A percentile compares a stretch with the other conserved stretches of the same genome.
Conservation (phyloP, 1,284 basidiomycete species). For the Agroathelia rolfsii region DNA sequence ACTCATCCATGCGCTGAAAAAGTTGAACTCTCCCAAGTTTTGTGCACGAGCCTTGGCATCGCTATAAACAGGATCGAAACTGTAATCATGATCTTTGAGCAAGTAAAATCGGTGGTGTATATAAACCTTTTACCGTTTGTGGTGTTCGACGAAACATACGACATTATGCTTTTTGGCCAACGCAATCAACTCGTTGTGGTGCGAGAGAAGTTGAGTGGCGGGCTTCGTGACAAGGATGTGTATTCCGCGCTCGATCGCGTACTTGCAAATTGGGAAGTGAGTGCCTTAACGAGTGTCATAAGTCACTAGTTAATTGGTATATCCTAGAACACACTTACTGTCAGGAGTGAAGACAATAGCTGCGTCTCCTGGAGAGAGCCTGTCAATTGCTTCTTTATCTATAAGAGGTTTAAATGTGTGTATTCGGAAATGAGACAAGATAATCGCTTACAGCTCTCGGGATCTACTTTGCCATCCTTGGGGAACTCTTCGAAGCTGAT, state of each 20-base stretch:
- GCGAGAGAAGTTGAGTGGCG: constrained; percentile 75
- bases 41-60: constrained; percentile 75
- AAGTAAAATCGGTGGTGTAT: too few relatives aligned
- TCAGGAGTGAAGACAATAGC: constrained; percentile 85
- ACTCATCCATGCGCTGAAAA: constrained; percentile 88
- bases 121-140: constrained; percentile 58
- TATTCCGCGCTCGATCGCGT: constrained; percentile 75
- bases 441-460: constrained; percentile 73
- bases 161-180: constrained; percentile 73
- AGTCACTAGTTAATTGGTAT: too few relatives aligned
- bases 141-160: constrained; percentile 87
- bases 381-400: constrained; percentile 85
- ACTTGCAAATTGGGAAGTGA: constrained; percentile 77
- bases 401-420: too few relatives aligned
- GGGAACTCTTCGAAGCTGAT: constrained; percentile 76
- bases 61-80: constrained; percentile 88
- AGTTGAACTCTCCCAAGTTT: constrained; percentile 84
- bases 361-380: constrained; percentile 72
- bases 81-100: constrained; percentile 17
- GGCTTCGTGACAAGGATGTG: constrained; percentile 93
- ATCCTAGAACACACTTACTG: constrained; percentile 53
- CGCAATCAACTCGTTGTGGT: constrained; percentile 72
- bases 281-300: constrained; percentile 44
- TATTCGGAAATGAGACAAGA: constrained; percentile 5
- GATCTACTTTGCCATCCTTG: constrained; percentile 55